Conservation (phyloP, 2,329 filamentous ascomycete genomes). For the Fusarium avenaceum region DNA sequence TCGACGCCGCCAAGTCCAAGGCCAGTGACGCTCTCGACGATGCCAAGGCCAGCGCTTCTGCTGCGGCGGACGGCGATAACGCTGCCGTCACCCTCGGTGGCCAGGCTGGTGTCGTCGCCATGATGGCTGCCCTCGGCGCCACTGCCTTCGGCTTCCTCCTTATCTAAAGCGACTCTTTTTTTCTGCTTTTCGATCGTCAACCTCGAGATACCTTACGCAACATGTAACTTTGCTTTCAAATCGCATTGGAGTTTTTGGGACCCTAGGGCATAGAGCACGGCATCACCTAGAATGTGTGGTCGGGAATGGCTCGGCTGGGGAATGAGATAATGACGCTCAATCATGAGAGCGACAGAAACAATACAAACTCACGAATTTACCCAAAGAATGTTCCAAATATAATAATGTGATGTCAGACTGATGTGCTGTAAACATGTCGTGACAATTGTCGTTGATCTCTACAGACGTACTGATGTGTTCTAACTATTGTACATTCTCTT, state of each 20-base stretch:
- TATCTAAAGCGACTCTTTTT: slow-evolving; percentile 27
- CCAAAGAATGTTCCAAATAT: background rate
- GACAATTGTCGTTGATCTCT: too few relatives aligned
- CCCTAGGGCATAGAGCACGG: slow-evolving; percentile 19
- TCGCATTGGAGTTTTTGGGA: slow-evolving; percentile 31
- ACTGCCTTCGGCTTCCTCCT: slow-evolving; percentile 46
- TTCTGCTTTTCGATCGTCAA: background rate
- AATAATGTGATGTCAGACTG: background rate
- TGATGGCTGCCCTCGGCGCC: slow-evolving; percentile 43
- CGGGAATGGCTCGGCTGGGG: slow-evolving; percentile 11
- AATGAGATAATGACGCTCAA: slow-evolving; percentile 18
- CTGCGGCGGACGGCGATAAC: slow-evolving; percentile 26
- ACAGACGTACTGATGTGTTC: background rate
- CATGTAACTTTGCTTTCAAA: slow-evolving; percentile 20
- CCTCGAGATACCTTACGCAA: slow-evolving; percentile 25
- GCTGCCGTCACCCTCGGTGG: slow-evolving; percentile 30
- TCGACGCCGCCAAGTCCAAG: slow-evolving; percentile 20
- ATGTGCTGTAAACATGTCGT: background rate
- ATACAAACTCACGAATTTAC: background rate
- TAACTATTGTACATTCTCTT: slow-evolving; percentile 16
- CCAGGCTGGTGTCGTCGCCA: slow-evolving; percentile 37
- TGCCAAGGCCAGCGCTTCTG: slow-evolving; percentile 27
- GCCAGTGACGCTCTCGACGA: slow-evolving; percentile 26
- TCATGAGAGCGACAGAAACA: slow-evolving; percentile 22
- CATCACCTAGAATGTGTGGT: slow-evolving; percentile 20